These are phyloP conservation scores for Groenewaldozyma salmanticensis DNA, from an alignment of 805 yeast species.

Conservation along the genomic window DNA sequence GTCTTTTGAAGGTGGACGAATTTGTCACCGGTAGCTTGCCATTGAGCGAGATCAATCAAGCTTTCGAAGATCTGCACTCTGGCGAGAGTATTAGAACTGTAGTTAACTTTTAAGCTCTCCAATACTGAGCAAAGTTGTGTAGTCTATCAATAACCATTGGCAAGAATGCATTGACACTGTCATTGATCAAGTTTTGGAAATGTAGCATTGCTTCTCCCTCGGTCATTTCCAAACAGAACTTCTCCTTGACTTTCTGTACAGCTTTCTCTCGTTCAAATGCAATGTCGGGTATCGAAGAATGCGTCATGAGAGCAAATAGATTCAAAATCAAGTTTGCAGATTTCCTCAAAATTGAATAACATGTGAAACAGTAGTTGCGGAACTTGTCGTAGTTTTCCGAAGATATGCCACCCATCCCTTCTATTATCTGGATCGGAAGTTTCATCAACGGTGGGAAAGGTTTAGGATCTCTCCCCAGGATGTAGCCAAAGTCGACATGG, in stretches of 20 bases:
- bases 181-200: slow-evolving; percentile 88
- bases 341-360: slow-evolving; percentile 81
- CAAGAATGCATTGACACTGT: slow-evolving; percentile 83
- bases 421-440: slow-evolving; percentile 90
- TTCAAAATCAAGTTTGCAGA: slow-evolving; percentile 84
- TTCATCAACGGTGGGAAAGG: slow-evolving; percentile 99
- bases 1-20: slow-evolving; percentile 82
- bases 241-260: slow-evolving; percentile 84
- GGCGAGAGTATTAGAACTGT: slow-evolving; percentile 96
- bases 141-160: slow-evolving; percentile 93
- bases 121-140: slow-evolving; percentile 93
- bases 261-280: slow-evolving; percentile 77
- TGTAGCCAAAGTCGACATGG: slow-evolving; percentile 97
- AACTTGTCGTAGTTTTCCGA: slow-evolving; percentile 80
- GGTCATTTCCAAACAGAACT: slow-evolving; percentile 83
- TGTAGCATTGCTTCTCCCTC: slow-evolving; percentile 95
- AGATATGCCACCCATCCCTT: slow-evolving; percentile 92
- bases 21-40: slow-evolving; percentile 86
- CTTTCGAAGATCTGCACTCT: slow-evolving; percentile 89
- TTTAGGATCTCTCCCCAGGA: slow-evolving; percentile 93
- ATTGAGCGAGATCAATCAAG: slow-evolving; percentile 69
- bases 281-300: slow-evolving; percentile 79
- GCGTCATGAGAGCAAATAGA: slow-evolving; percentile 86
- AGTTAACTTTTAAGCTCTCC: slow-evolving; percentile 59
- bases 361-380: slow-evolving; percentile 88